Evolutionary conservation across 2,329 filamentous ascomycete genomes (phyloP), one percentile per base, ranked within the genome.

Genomic region (Colletotrichum brevisporum): DNA sequence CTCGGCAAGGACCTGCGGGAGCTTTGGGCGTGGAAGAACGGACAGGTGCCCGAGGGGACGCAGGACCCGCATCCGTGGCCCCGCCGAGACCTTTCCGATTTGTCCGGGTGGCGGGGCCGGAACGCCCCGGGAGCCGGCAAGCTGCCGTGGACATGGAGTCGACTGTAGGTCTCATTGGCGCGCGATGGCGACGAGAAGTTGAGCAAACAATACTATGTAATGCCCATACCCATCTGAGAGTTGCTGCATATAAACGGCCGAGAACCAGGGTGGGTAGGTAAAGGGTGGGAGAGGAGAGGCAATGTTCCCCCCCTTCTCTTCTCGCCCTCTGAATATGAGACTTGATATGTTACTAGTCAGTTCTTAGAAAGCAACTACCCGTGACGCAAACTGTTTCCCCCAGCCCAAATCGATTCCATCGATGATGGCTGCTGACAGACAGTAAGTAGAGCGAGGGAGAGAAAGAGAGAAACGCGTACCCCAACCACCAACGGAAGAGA

Each of bases 1-100:
- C 76, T 87, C 16, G 73, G 79, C 78, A n/a, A 77, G 1, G 83
- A 82, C 45, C 74, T 84, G 54, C 72, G 66, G 10, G 71, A 79
- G 15, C 68, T 84, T 50, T 86, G 85, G 85, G 54, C 47, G 5
- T 73, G 73, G 71, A 75, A 75, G 58, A 60, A 62, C 39, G 73
- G 73, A 13, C 61, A 62, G 21, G 54, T 70, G 24, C 73, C 73
- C 8, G 66, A 67, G 12, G 68, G 63, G 21, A 61, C 63, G 48
- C 68, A 72, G 21, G 69, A 75, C 47, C 73, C 73, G 10, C 73
- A 75, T 48, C 73, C 73, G 0, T 71, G 53, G 39, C 69, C 69
- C 5, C 31, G 56, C n/a, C 70, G 73, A 5, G 73, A 75, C 24
- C 69, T 75, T 13, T 68, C 70, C 2, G 71, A 72, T 4, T 51